Evolutionary conservation across 2,329 filamentous ascomycete genomes (phyloP), one percentile per base, ranked within the genome.

Genomic region (Arthrobotrys megalospora): DNA sequence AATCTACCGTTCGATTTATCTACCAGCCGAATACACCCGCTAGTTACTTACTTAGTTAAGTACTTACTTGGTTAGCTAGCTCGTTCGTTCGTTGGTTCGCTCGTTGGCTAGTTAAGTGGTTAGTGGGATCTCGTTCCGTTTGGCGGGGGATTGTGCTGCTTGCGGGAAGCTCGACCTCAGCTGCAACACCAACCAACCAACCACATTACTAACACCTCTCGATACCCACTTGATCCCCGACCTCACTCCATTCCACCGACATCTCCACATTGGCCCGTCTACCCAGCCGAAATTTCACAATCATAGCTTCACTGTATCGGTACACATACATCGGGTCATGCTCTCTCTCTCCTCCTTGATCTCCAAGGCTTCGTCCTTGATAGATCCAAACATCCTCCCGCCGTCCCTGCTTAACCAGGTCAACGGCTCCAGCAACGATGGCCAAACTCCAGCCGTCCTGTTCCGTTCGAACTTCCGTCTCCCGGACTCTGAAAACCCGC

Each of bases 391-490:
- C 34, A 71, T 78, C 81, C 88, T 93, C 76, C 90, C 91, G 81
- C 89, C 90, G 82, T 90, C 91, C 76, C 93, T 96, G 85, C 89
- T 89, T 80, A 92, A 93, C 84, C 94, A 94, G 62, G 95, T 94
- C 83, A 98, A 97, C 86, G 91, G 94, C 70, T 91, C 92, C 64
- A 50, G 38, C 66, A 65, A 19, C 60, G 75, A 78, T 41, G 67
- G 67, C 24, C 75, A 78, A 52, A 67, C 75, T 34, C 75, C 75
- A 3, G 67, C 67, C 52, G 67, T 63, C 52, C 90, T 98, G 76
- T 99, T 98, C 86, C 94, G 96, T 86, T 91, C 92, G 84, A 96
- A 99, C 85, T 99, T 99, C 87, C 93, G 96, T 81, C 91, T 99
- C 38, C 96, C 96, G 53, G 90, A 93, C 83, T 92, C 93, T 45